Evolutionary conservation across 805 yeast genomes (phyloP).

Genomic region (Saccharomycopsis olivae): DNA sequence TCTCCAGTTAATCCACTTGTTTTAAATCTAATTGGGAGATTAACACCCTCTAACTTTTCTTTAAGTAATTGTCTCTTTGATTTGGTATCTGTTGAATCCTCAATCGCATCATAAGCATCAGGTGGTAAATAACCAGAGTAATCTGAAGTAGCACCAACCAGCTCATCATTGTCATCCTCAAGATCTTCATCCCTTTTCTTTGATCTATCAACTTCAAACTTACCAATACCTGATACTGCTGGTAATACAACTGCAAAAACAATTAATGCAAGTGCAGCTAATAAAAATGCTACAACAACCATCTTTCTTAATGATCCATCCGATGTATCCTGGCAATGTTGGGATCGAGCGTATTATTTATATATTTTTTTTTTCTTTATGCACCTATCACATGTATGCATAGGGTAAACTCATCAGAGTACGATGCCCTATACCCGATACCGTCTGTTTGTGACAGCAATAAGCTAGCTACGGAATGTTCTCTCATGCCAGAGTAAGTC

Average conservation of each 20-base stretch:
- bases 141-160: neutral
- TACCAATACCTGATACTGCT: conserved; percentile 15
- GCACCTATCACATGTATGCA: too few relatives aligned
- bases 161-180: neutral
- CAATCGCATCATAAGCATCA: conserved; percentile 13
- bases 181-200: neutral
- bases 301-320: too few relatives aligned
- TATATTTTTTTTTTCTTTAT: too few relatives aligned
- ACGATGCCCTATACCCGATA: too few relatives aligned
- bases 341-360: too few relatives aligned
- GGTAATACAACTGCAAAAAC: conserved; percentile 10
- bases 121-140: conserved; percentile 15
- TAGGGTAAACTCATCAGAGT: too few relatives aligned
- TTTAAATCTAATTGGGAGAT: conserved; percentile 15
- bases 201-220: conserved; percentile 13
- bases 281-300: too few relatives aligned
- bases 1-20: conserved; percentile 6
- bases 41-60: conserved; percentile 9
- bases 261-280: neutral
- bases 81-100: conserved; percentile 1
- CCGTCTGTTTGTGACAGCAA: too few relatives aligned
- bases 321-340: too few relatives aligned
- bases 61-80: conserved; percentile 6
- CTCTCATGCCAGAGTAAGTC: too few relatives aligned
- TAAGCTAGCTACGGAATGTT: too few relatives aligned